phyloP scores from a whole-genome alignment of 2,329 filamentous ascomycete genomes.

The Ophiostoma angusticollis region DNA sequence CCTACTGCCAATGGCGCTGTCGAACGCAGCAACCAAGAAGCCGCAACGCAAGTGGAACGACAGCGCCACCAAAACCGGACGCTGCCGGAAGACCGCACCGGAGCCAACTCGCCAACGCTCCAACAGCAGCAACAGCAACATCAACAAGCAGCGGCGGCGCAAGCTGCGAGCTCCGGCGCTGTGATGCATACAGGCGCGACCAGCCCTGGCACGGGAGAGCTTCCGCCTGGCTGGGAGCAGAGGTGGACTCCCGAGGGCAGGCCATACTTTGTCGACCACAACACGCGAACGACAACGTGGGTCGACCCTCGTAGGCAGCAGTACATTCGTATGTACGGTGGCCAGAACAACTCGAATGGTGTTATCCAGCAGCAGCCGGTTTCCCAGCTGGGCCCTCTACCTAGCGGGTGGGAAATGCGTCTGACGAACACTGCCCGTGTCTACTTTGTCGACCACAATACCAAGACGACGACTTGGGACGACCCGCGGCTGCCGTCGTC shows the following conservation, averaged over 20 bases:
- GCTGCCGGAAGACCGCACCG: conserved; percentile 87
- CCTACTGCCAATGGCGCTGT: conserved; percentile 70
- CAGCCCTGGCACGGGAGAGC: conserved; percentile 84
- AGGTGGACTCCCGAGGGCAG: conserved; percentile 89
- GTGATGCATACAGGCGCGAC: conserved; percentile 95
- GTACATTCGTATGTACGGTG: conserved; percentile 94
- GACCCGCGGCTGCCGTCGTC: conserved; percentile 91
- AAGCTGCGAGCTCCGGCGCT: conserved; percentile 46
- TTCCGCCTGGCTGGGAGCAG: conserved; percentile 94
- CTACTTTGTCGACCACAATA: conserved; percentile 99
- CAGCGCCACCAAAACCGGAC: conserved; percentile 91
- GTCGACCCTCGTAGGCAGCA: conserved; percentile 94
- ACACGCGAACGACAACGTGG: conserved; percentile 96
- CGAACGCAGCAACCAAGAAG: conserved; percentile 68
- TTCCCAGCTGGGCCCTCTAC: conserved; percentile 85
- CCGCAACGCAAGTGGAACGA: conserved; percentile 84
- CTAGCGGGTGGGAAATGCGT: conserved; percentile 99
- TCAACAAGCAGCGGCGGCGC: conserved; percentile 27
- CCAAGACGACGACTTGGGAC: conserved; percentile 98
- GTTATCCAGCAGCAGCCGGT: conserved; percentile 95
- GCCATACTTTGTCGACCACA: conserved; percentile 96
- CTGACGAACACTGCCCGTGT: conserved; percentile 95
- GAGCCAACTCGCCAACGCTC: conserved; percentile 78
- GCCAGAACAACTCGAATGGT: conserved; percentile 71
- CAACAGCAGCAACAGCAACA: conserved; percentile 39